Percentiles rank a stretch among this genome's conserved stretches.
These are phyloP conservation scores for Zalerion maritima DNA, from an alignment of 495 filamentous ascomycete species.

Conservation along the genomic window DNA sequence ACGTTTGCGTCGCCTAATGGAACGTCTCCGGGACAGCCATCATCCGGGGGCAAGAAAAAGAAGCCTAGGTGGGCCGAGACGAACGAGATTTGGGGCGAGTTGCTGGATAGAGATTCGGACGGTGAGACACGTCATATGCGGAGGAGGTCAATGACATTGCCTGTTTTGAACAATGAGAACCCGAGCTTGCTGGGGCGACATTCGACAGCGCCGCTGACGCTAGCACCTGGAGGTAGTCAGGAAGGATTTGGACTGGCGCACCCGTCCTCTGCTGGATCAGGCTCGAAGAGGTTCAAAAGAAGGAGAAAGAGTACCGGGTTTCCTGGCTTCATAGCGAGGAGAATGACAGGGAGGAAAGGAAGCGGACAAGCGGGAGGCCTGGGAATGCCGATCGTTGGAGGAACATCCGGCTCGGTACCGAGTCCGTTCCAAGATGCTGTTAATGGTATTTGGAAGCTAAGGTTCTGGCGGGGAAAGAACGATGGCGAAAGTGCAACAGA, in stretches of 20 bases:
- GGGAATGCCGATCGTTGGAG: conserved; percentile 9
- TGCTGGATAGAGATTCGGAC: conserved; percentile 40
- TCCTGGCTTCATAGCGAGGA: conserved; percentile 35
- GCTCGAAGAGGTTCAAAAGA: conserved; percentile 16
- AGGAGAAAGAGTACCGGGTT: conserved; percentile 39
- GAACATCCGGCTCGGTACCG: not conserved
- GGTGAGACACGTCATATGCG: conserved; percentile 17
- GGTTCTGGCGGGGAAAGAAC: conserved; percentile 22
- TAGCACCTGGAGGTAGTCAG: conserved; percentile 1
- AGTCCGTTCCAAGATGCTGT: conserved; percentile 16
- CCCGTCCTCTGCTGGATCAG: conserved; percentile 9
- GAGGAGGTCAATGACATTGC: conserved; percentile 23
- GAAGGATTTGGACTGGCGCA: conserved; percentile 14
- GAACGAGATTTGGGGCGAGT: conserved; percentile 51
- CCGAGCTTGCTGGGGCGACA: conserved; percentile 12
- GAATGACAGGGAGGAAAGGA: conserved; percentile 12
- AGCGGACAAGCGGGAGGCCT: conserved; percentile 13
- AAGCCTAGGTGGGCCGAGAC: conserved; percentile 35
- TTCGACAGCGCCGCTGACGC: not conserved
- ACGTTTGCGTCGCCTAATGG: conserved; percentile 27
- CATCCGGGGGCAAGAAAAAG: conserved; percentile 19
- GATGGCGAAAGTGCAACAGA: conserved; percentile 7
- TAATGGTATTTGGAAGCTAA: conserved; percentile 21
- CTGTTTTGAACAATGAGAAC: conserved; percentile 14
- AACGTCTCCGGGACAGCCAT: conserved; percentile 13